Conservation (phyloP, 371 early-diverging fungal species). For the Actinomucor elegans region DNA sequence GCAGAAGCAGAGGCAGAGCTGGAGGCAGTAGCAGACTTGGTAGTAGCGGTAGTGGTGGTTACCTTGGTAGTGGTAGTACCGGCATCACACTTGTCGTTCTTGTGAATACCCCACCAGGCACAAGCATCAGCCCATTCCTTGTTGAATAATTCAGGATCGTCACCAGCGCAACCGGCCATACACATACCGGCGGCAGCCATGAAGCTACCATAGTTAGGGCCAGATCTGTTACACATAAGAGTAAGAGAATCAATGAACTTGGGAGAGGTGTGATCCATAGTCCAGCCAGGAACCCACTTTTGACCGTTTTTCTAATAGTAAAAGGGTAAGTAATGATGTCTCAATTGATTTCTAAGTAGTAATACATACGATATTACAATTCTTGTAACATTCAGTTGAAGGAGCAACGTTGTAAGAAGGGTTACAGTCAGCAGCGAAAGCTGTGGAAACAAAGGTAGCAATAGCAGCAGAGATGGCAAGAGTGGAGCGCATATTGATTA, state of each 20-base stretch:
- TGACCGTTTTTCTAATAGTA: slow-evolving; percentile 14
- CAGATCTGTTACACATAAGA: slow-evolving; percentile 26
- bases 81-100: slow-evolving; percentile 15
- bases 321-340: background rate
- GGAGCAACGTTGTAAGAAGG: slow-evolving; percentile 25
- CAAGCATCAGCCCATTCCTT: slow-evolving; percentile 23
- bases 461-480: slow-evolving; percentile 14
- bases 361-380: slow-evolving; percentile 26
- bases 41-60: background rate
- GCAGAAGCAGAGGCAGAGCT: background rate
- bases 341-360: background rate
- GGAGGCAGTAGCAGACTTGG: background rate
- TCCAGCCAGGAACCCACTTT: slow-evolving; percentile 20
- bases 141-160: slow-evolving; percentile 22
- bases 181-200: slow-evolving; percentile 44
- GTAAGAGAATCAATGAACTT: slow-evolving; percentile 33
- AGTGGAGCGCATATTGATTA: slow-evolving; percentile 13
- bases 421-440: slow-evolving; percentile 23
- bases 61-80: slow-evolving; percentile 2
- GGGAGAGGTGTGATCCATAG: slow-evolving; percentile 31
- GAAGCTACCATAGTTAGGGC: slow-evolving; percentile 28
- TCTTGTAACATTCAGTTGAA: slow-evolving; percentile 15
- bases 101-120: slow-evolving; percentile 24
- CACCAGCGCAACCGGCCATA: slow-evolving; percentile 27
- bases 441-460: slow-evolving; percentile 13